Evolutionary conservation across 148 eudicot genomes (phyloP).

Genomic region (Chenopodium berlandieri): DNA sequence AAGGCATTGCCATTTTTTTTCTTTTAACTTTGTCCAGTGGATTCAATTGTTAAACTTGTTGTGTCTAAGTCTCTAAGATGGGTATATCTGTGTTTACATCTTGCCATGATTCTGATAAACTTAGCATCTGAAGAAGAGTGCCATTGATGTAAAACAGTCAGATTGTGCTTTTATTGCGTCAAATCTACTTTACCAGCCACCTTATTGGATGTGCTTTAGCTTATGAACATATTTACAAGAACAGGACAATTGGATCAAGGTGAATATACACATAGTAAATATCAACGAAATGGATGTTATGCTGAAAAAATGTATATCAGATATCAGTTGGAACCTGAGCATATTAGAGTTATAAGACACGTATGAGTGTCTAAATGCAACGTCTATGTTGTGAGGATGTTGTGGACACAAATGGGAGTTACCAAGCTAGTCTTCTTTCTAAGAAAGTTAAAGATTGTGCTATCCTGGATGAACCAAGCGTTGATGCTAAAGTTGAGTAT

Average conservation of each 20-base stretch:
- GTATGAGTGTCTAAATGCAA: too few species aligned
- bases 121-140: not conserved
- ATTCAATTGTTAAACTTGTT: not conserved
- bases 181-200: too few species aligned
- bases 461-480: too few species aligned
- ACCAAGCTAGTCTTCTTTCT: too few species aligned
- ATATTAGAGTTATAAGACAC: too few species aligned
- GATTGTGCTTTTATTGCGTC: too few species aligned
- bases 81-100: not conserved
- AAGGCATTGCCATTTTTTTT: too few species aligned
- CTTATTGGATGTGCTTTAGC: not conserved
- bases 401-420: too few species aligned
- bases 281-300: not conserved
- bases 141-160: not conserved
- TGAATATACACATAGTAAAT: not conserved
- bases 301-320: not conserved
- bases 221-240: not conserved
- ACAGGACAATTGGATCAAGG: not conserved
- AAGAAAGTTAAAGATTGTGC: too few species aligned
- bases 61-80: not conserved
- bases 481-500: too few species aligned
- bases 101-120: not conserved
- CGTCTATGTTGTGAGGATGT: too few species aligned
- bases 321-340: too few species aligned
- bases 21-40: not conserved